Evolutionary conservation across 2,329 filamentous ascomycete species (phyloP), one percentile per base, ranked within the genome.

Genomic region (Epichloe typhina): DNA sequence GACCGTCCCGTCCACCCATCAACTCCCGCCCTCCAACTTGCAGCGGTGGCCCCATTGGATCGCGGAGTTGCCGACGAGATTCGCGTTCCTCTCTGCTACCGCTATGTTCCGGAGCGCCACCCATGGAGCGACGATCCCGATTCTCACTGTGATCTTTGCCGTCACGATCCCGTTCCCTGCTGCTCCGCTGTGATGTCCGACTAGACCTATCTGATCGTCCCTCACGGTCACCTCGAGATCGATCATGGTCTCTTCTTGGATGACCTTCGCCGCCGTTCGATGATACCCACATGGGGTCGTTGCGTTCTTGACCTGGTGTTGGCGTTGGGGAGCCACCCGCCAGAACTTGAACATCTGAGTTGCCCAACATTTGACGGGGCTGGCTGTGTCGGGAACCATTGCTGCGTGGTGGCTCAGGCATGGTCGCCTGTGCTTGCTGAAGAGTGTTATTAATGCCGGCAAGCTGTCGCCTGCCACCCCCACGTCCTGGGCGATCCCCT

Each of bases 361-460:
- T 72, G 17, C 69, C 73, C 37, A 80, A 59, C 52, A 69, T 72
- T 49, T 66, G 67, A 13, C 71, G 63, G 31, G 67, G 54, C 58
- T 67, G 65, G 55, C 62, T 41, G 26, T 47, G 61, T 52, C 66
- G 58, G 33, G 55, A 47, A 12, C 67, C 66, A 43, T 65, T 68
- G 33, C 64, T 66, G 26, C 66, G 67, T 23, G 60, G 63, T 37
- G 55, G 47, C 1, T 68, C 66, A 1, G 61, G 68, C 67, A 59
- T 69, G 56, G 57, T 75, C 62, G 58, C 60, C 59, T 73, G 74
- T 1, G 72, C 71, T 61, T 77, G 73, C 55, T 76, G 73, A 4
- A 82, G 69, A 47, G 73, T 77, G 54, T 66, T 79, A 56, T 82
- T 80, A 53, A 84, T 82, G 44, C 76, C 74, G 12, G 74, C 73